Evolutionary conservation across 441 rosid genomes (phyloP).

Genomic region (Populus hybrid): DNA sequence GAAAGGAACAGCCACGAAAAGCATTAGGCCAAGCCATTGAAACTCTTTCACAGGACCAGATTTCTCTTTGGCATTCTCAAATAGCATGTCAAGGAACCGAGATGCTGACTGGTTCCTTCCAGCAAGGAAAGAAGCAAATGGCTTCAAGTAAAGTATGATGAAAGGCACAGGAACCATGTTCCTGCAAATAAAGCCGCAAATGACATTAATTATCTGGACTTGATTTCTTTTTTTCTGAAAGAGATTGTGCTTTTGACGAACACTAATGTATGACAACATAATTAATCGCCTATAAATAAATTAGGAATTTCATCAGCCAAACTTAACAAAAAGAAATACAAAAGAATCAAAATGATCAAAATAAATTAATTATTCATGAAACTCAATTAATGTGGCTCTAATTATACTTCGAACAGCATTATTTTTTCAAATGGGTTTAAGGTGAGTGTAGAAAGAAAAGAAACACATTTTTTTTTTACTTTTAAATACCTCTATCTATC

Average conservation of each 20-base stretch:
- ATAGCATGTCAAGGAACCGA: constrained; percentile 50
- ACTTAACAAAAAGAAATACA: not conserved
- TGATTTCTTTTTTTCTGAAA: not conserved
- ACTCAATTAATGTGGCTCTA: not conserved
- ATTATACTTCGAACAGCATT: not conserved
- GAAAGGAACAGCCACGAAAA: constrained; percentile 92
- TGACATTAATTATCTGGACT: constrained; percentile 9
- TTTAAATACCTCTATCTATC: not conserved
- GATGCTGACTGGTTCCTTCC: constrained; percentile 61
- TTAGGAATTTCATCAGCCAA: not conserved
- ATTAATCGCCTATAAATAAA: too few species aligned
- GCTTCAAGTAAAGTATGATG: constrained; percentile 75
- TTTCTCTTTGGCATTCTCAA: constrained; percentile 68
- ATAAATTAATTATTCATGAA: not conserved
- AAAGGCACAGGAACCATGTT: constrained; percentile 98
- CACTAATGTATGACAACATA: not conserved
- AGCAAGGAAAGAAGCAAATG: constrained; percentile 66
- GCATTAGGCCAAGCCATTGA: constrained; percentile 93
- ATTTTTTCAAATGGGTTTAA: constrained; percentile 5
- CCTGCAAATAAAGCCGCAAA: constrained; percentile 39
- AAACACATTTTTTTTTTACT: not conserved
- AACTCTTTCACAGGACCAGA: constrained; percentile 90
- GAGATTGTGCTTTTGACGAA: not conserved
- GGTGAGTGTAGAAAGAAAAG: not conserved
- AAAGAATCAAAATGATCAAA: not conserved